phyloP scores from a whole-genome alignment of 257 asterid genomes.

The Nicotiana sylvestris region DNA sequence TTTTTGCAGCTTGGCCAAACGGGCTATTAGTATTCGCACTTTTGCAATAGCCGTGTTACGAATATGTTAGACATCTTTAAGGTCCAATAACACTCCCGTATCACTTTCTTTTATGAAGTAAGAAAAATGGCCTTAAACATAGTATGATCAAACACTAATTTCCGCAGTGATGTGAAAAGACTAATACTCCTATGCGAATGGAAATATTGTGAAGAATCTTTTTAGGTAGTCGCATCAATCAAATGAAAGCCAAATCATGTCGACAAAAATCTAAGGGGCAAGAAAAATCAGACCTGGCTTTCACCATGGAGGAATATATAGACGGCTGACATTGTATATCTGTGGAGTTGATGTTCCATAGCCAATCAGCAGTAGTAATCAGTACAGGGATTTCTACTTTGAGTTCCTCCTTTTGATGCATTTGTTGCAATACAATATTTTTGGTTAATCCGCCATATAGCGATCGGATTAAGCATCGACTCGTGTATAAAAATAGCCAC shows the following conservation, averaged over 20 bases:
- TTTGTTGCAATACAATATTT: neutral
- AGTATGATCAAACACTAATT: neutral
- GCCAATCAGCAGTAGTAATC: no score
- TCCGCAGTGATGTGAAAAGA: neutral
- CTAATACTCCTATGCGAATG: neutral
- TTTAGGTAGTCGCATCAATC: neutral
- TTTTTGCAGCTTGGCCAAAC: no score
- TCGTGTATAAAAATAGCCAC: neutral
- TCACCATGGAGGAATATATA: neutral
- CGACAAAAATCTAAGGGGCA: neutral
- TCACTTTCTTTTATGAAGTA: neutral
- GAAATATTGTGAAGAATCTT: neutral
- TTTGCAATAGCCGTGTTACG: no score
- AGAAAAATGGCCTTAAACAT: neutral
- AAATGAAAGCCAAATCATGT: neutral
- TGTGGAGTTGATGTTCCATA: no score
- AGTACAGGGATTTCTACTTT: neutral
- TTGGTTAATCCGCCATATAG: neutral
- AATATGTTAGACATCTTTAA: no score
- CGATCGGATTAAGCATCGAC: neutral
- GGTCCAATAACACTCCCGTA: neutral
- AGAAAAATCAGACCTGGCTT: neutral
- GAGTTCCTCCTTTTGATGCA: neutral
- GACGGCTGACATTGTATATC: neutral
- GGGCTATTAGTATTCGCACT: no score